Base-by-base conservation (phyloP, 805 yeast species). In the Hanseniaspora jakobsenii region DNA sequence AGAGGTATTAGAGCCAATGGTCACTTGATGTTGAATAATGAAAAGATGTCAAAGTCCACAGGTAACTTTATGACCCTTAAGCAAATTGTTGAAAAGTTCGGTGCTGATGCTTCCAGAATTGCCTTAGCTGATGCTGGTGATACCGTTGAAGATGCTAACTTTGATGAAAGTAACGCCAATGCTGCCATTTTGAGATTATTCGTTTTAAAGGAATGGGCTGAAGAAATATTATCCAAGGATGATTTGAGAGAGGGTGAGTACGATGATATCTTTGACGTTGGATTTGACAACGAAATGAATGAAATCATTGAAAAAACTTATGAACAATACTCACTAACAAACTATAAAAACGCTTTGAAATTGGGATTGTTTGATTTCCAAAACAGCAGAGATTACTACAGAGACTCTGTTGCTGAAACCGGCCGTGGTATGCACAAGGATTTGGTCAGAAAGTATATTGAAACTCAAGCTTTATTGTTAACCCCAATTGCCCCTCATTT, bases 71-170 rank as follows among this genome's bases (percentile, higher is more conserved):
- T 84, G 78, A 91, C 97, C 41, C 70, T 91, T 62, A 73, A 78
- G 55, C 85, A 91, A 63, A 73, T 81, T 60, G 78, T 79, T 49
- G 71, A 76, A 55, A 91, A 91, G 66, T 91, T 78, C 54, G 98
- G 98, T 63, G 94, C 97, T 41, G 98, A 91, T 64, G 96, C 97
- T 32, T 70, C 95, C 9, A 81, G 98, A 71, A 83, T 91, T 62
- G 96, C 98, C 4, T 69, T 91, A 52, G 98, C 97, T 36, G 98
- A 91, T 69, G 95, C 96, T 42, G 98, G 98, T 70, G 98, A 91
- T 62, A 71, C 91, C 34, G 77, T 86, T 53, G 98, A 91, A 67
- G 98, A 91, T 64, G 98, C 98, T 43, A 91, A 91, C 70, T 83
- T 91, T 59, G 98, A 91, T 58, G 98, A 91, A 67, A 68, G 85